These are phyloP conservation scores for Phytophthora crassamura DNA, from an alignment of 352 stramenopile species.

Conservation along the genomic window DNA sequence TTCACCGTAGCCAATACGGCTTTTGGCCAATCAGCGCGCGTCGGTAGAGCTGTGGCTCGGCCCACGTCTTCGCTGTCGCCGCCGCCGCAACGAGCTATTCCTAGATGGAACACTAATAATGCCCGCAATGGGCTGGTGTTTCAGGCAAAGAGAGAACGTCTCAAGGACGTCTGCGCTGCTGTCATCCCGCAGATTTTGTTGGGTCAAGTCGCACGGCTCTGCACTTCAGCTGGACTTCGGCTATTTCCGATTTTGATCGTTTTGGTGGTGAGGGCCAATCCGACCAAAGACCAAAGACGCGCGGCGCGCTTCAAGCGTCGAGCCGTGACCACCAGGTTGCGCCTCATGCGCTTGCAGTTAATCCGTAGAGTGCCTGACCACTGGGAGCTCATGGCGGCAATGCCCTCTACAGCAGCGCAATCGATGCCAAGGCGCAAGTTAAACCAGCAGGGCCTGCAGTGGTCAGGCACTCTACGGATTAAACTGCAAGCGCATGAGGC, in stretches of 20 bases:
- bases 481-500: not conserved
- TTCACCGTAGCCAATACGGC: no score
- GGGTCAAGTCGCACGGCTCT: constrained; percentile 23
- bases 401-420: not conserved
- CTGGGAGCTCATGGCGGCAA: not conserved
- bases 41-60: no score
- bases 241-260: constrained; percentile 22
- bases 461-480: not conserved
- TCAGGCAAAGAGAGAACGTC: no score
- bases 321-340: no score
- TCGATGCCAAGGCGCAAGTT: constrained; percentile 5
- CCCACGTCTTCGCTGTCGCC: no score
- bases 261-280: constrained; percentile 25
- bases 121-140: no score
- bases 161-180: no score
- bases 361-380: no score
- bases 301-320: constrained; percentile 2
- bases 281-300: constrained; percentile 22
- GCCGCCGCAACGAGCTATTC: no score
- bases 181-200: constrained; percentile 8
- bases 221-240: constrained; percentile 9
- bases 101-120: no score
- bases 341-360: no score
- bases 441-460: constrained; percentile 8
- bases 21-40: no score